Evolutionary conservation across 257 asterid genomes (phyloP), one percentile per base, ranked within the genome.

Genomic region (Solanum sejunctum): DNA sequence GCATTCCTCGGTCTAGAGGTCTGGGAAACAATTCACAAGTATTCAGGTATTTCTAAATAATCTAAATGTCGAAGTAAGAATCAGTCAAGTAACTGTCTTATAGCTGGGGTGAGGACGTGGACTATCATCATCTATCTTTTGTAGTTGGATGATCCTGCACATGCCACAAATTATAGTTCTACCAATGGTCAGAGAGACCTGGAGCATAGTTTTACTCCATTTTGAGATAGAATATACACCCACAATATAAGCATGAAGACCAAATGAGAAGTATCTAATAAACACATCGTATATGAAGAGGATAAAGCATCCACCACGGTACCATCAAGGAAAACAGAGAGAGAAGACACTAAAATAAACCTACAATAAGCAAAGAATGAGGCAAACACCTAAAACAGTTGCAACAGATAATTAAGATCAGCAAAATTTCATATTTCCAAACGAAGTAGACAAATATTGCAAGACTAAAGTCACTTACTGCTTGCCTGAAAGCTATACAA

Each of bases 401-500:
- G 73, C 73, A 66, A 66, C 41, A 64, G 72, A 9, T 67, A 13
- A 67, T 67, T 67, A 36, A 3, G 77, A 67, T 67, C 12, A 67
- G 36, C 49, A 36, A 17, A 51, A 21, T 43, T 36, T 47, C 81
- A 47, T 45, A 12, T 23, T 75, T 75, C 45, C 61, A 75, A 26
- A 75, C 12, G 45, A 23, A 13, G 45, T 75, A 28, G 81, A 45
- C 32, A 43, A 45, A 72, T 45, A 21, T 73, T 73, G n/a, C 21
- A 51, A 23, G 82, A 23, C 58, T 23, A 23, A 58, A 57, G 58
- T 81, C 49, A 92, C 99, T 96, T 93, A 96, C 98, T 79, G 93
- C 92, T 94, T 96, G 99, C 88, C 95, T 93, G 87, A 96, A 95
- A 66, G 99, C 99, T 17, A 93, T 88, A 94, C 99, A 96, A 84